Evolutionary conservation across 2,329 filamentous ascomycete species (phyloP).

Genomic region (Pseudovirgaria hyperparasitica): DNA sequence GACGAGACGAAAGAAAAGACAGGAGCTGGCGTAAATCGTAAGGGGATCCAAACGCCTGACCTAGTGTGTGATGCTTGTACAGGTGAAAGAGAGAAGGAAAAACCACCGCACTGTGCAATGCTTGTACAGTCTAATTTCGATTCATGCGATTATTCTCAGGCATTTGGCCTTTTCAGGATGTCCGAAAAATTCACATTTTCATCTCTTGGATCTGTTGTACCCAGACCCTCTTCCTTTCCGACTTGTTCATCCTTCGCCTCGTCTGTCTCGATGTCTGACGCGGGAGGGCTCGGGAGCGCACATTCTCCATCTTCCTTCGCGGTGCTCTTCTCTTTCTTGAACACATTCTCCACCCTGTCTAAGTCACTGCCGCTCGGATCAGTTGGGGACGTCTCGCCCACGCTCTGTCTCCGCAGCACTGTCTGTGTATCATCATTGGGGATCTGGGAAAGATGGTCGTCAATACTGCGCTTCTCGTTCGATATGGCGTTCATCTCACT

Average conservation of each 20-base stretch:
- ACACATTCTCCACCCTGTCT: conserved; percentile 1
- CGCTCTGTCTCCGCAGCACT: background rate
- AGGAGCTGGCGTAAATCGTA: too few species aligned
- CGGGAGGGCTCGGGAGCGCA: background rate
- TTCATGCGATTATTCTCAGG: background rate
- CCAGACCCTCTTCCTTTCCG: conserved; percentile 2
- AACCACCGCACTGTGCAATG: too few species aligned
- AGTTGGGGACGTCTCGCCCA: conserved; percentile 1
- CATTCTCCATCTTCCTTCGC: background rate
- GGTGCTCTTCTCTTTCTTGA: background rate
- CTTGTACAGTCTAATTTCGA: background rate
- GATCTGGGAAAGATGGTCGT: conserved; percentile 2
- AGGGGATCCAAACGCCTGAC: too few species aligned
- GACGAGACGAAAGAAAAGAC: too few species aligned
- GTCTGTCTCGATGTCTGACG: background rate
- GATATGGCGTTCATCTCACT: conserved; percentile 1
- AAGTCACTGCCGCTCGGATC: conserved; percentile 1
- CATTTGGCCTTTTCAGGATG: conserved; percentile 2
- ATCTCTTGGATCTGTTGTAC: conserved; percentile 5
- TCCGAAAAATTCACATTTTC: conserved; percentile 4
- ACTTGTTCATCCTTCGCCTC: conserved; percentile 1
- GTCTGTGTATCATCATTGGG: conserved; percentile 1
- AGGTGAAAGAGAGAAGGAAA: too few species aligned
- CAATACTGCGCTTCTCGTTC: conserved; percentile 4
- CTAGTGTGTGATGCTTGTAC: too few species aligned